Percentiles rank a stretch among this genome's conserved stretches.
phyloP scores from a whole-genome alignment of 139 green algal genomes.

The Micromonas pusilla region DNA sequence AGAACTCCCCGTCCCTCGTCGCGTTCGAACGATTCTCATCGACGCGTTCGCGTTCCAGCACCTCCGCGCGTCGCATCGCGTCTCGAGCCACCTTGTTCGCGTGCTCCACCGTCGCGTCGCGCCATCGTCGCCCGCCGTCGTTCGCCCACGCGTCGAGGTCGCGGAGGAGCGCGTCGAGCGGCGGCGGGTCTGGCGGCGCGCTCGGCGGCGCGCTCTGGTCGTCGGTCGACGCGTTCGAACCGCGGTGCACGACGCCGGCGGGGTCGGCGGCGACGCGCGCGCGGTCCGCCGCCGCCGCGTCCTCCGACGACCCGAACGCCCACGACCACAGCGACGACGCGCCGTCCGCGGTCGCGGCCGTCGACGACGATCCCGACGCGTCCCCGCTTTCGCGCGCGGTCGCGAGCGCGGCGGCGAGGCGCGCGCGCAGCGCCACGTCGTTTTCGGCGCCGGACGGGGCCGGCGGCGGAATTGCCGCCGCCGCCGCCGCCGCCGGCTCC shows the following conservation, averaged over 20 bases:
- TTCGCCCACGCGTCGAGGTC: neutral
- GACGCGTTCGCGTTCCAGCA: neutral
- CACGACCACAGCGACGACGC: neutral
- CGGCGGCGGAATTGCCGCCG: no score
- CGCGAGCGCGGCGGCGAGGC: neutral
- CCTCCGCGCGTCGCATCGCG: neutral
- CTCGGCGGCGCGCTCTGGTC: neutral
- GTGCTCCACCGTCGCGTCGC: neutral
- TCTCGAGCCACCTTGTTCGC: neutral
- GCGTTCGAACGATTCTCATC: neutral
- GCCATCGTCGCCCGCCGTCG: no score
- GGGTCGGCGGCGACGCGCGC: no score
- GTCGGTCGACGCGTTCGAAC: neutral
- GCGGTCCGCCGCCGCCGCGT: neutral
- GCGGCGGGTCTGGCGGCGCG: no score
- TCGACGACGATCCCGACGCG: neutral
- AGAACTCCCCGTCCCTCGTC: no score
- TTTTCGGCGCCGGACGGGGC: neutral
- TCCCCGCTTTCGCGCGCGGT: no score
- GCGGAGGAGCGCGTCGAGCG: neutral
- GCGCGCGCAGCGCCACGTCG: neutral
- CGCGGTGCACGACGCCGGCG: neutral
- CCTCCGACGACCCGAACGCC: neutral
- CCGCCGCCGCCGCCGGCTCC: no score
- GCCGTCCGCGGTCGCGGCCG: neutral